Base-by-base conservation (phyloP, 345 rosid species). In the Litchi chinensis region DNA sequence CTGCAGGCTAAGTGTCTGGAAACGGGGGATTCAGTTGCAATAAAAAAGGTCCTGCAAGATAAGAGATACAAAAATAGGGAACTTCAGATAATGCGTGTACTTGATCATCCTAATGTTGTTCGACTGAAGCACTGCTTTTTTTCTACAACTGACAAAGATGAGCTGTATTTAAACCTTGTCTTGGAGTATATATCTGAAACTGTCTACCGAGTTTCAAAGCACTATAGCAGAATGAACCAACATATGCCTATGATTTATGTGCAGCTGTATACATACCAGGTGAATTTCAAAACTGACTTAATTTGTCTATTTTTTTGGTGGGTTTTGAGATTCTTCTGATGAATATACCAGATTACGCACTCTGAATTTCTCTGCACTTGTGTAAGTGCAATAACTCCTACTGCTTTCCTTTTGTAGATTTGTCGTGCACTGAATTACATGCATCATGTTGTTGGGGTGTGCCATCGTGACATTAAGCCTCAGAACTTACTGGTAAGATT, bases 381-480 rank as follows among this genome's bases (percentile, higher is more conserved):
- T 75, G 56, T 46, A 32, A 73, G 9, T 68, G 2, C 68, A 62
- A 46, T 56, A 39, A 71, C 70, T 65, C 43, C 63, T 24, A 32
- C 6, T 82, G 60, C 46, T 81, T 81, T 71, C 50, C 37, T 43
- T 77, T 64, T 87, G 79, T 79, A 95, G 99, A 96, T 96, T 65
- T 96, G 93, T 40, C 98, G 99, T 15, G 99, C 93, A 5, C 88
- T 96, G 70, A 96, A 91, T 88, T 96, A 94, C 87, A 83, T 96
- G 79, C 99, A 96, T 80, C 84, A 89, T 65, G 97, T 96, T 57
- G 84, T 92, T 85, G 95, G 97, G 70, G 98, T 94, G 70, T 94
- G 98, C 76, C 99, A 96, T 79, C 98, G 99, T 71, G 99, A 96
- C 87, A 93, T 96, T 79, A 96, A 94, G 89, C 99, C 99, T 22